These are phyloP conservation scores for Pythium phragmiticola DNA, from an alignment of 352 stramenopile genomes.

Conservation along the genomic window DNA sequence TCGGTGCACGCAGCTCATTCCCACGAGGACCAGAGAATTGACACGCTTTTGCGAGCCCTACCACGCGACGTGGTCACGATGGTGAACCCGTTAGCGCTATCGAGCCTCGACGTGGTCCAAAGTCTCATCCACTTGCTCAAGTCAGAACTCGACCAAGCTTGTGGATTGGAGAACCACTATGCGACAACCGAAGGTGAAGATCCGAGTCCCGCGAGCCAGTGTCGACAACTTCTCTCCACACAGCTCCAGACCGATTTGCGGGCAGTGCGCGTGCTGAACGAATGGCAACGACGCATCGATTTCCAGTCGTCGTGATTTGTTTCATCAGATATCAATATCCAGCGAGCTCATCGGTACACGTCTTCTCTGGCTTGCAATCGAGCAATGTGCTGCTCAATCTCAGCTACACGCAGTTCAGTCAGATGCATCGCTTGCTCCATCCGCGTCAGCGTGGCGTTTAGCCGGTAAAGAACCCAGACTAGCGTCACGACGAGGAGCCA, in stretches of 20 bases:
- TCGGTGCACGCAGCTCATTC: background rate
- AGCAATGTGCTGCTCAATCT: constrained; percentile 21
- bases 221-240: background rate
- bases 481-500: constrained; percentile 68
- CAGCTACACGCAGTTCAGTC: constrained; percentile 30
- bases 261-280: constrained; percentile 16
- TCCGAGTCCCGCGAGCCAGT: background rate
- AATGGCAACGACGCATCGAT: constrained; percentile 20
- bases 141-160: constrained; percentile 5
- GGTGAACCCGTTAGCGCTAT: constrained; percentile 11
- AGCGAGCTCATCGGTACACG: constrained; percentile 17
- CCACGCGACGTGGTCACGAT: constrained; percentile 10
- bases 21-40: background rate
- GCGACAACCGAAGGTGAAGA: background rate
- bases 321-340: background rate
- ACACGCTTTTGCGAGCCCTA: background rate
- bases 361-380: constrained; percentile 3
- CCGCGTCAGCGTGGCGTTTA: constrained; percentile 57
- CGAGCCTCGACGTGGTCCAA: constrained; percentile 4
- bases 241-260: constrained; percentile 16
- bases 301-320: constrained; percentile 15
- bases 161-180: background rate
- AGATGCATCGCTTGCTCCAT: constrained; percentile 53
- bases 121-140: constrained; percentile 8
- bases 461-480: constrained; percentile 52